Percentiles rank a stretch among this genome's conserved stretches.
These are phyloP conservation scores for Colletotrichum simmondsii DNA, from an alignment of 2,329 filamentous ascomycete genomes.

Conservation along the genomic window DNA sequence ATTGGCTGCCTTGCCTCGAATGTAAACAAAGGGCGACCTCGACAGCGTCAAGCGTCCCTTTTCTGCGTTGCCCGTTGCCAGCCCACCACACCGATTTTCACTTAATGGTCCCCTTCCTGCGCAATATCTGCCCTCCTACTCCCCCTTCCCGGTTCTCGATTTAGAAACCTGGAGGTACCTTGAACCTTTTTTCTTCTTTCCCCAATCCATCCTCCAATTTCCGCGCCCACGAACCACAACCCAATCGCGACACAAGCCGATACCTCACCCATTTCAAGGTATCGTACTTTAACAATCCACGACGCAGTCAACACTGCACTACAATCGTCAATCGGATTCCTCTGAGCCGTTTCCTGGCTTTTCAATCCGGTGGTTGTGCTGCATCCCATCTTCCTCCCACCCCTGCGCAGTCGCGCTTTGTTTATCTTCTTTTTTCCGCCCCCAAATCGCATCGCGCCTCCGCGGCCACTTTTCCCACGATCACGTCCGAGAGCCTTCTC, in stretches of 20 bases:
- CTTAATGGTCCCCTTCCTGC: background rate
- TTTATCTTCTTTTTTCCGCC: background rate
- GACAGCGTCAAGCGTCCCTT: background rate
- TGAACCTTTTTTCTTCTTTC: background rate
- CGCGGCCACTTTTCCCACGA: background rate
- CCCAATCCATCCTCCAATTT: background rate
- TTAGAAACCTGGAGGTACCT: constrained; percentile 20
- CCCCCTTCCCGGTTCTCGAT: background rate
- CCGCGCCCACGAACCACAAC: background rate
- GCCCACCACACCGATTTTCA: constrained; percentile 16
- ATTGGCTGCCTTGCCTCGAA: constrained; percentile 7
- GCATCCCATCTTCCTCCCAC: background rate
- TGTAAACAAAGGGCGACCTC: constrained; percentile 28
- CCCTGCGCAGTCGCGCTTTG: background rate
- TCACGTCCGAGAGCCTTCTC: background rate
- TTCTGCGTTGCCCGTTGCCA: constrained; percentile 15
- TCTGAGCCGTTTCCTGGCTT: background rate
- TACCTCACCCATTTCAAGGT: background rate
- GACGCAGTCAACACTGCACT: background rate
- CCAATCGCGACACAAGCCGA: constrained; percentile 1
- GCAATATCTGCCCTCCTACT: background rate
- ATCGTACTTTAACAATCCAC: background rate
- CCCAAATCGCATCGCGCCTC: constrained; percentile 1
- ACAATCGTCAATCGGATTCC: too few relatives aligned
- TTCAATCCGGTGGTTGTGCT: background rate